Conservation (phyloP, 1,284 basidiomycete genomes). For the Boletus putidus region DNA sequence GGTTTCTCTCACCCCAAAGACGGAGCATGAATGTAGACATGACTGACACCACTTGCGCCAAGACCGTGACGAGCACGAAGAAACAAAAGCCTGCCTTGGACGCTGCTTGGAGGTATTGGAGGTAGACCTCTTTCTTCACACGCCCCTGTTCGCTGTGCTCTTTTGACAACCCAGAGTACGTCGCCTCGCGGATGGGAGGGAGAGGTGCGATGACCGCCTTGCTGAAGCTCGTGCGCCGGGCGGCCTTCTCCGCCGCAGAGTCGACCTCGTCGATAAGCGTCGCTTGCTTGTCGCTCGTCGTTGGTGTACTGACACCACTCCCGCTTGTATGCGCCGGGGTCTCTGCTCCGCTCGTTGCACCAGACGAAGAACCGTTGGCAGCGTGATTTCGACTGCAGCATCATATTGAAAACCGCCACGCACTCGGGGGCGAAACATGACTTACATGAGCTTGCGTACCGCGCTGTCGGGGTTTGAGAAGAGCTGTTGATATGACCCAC, state of each 20-base stretch:
- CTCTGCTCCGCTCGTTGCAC: constrained; percentile 48
- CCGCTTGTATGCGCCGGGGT: constrained; percentile 52
- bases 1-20: constrained; percentile 81
- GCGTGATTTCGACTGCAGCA: constrained; percentile 21
- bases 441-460: constrained; percentile 80
- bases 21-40: constrained; percentile 71
- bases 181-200: constrained; percentile 41
- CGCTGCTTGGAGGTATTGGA: constrained; percentile 77
- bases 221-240: constrained; percentile 46
- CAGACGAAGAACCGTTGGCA: constrained; percentile 46
- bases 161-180: constrained; percentile 54
- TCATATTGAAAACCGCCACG: background rate
- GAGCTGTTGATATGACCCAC: constrained; percentile 66
- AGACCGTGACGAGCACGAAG: constrained; percentile 61
- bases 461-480: constrained; percentile 68
- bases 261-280: constrained; percentile 26
- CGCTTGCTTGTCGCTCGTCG: constrained; percentile 22
- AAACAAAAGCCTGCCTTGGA: constrained; percentile 68
- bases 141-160: constrained; percentile 83
- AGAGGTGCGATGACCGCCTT: constrained; percentile 45
- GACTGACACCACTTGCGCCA: constrained; percentile 57
- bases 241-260: constrained; percentile 21
- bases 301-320: constrained; percentile 46
- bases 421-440: background rate
- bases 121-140: constrained; percentile 79